Percentiles rank a stretch among this genome's conserved stretches.
phyloP scores from a whole-genome alignment of 768 basidiomycete species.

The Tephrocybe sp. region DNA sequence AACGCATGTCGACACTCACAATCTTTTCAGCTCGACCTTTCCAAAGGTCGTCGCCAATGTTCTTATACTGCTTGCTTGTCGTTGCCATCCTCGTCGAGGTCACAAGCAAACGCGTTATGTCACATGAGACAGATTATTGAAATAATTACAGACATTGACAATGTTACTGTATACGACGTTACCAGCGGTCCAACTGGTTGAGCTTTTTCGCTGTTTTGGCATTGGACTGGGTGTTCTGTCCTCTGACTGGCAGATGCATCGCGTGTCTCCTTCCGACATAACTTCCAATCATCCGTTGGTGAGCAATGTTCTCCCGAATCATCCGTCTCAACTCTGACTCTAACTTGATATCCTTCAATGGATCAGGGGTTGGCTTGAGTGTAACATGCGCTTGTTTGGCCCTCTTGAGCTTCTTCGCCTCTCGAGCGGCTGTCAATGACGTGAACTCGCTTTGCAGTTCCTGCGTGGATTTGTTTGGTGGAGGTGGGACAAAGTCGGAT shows the following conservation, averaged over 20 bases:
- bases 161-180: conserved; percentile 6
- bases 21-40: conserved; percentile 94
- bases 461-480: conserved; percentile 37
- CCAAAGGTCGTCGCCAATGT: conserved; percentile 94
- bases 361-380: conserved; percentile 43
- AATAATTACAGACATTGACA: conserved; percentile 5
- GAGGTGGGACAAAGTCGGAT: conserved; percentile 48
- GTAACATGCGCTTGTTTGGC: conserved; percentile 19
- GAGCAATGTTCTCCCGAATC: conserved; percentile 88
- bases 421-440: conserved; percentile 27
- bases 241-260: conserved; percentile 90
- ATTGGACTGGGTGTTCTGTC: conserved; percentile 90
- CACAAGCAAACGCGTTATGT: conserved; percentile 25
- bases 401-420: conserved; percentile 29
- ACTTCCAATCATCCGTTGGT: conserved; percentile 91
- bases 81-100: conserved; percentile 52
- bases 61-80: conserved; percentile 82
- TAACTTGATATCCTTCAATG: conserved; percentile 74
- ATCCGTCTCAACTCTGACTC: conserved; percentile 84
- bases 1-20: conserved; percentile 44
- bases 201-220: conserved; percentile 89
- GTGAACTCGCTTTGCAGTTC: conserved; percentile 41
- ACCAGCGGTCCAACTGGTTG: conserved; percentile 75
- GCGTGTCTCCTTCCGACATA: conserved; percentile 93
- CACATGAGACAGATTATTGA: conserved; percentile 20